Conservation (phyloP, 305 asterid genomes). For the Fraxinus latifolia region DNA sequence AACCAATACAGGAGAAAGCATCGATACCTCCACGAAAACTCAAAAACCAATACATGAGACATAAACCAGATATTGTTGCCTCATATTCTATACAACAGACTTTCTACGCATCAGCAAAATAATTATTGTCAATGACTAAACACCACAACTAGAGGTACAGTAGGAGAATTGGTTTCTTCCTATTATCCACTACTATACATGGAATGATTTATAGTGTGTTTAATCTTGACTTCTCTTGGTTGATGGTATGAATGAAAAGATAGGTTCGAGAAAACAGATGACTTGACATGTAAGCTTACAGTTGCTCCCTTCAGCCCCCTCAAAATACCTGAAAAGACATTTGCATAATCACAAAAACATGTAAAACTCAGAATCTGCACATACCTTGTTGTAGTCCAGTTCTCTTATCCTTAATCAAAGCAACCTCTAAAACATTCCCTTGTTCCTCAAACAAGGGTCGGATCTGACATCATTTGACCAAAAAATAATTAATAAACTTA, state of each 20-base stretch:
- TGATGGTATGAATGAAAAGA: constrained; percentile 57
- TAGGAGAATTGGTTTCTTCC: constrained; percentile 30
- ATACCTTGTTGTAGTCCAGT: constrained; percentile 98
- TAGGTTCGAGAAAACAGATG: constrained; percentile 57
- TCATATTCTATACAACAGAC: constrained; percentile 25
- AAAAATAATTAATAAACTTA: constrained; percentile 2
- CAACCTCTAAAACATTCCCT: constrained; percentile 88
- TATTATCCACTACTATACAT: constrained; percentile 36
- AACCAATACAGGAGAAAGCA: constrained; percentile 20
- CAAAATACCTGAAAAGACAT: constrained; percentile 80
- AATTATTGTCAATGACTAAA: constrained; percentile 27
- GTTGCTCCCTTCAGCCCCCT: constrained; percentile 72
- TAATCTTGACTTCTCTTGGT: constrained; percentile 64
- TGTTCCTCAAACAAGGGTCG: constrained; percentile 84
- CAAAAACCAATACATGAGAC: constrained; percentile 25
- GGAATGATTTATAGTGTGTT: constrained; percentile 36
- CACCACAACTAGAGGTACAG: constrained; percentile 37
- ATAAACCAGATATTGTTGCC: constrained; percentile 26
- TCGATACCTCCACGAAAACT: constrained; percentile 16
- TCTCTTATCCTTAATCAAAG: constrained; percentile 87
- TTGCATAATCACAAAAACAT: constrained; percentile 24
- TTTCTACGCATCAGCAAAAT: constrained; percentile 21
- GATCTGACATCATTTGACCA: constrained; percentile 51
- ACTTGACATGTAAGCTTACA: constrained; percentile 59
- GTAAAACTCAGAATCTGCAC: constrained; percentile 27